Base-by-base conservation (phyloP, 371 early-diverging fungal species). In the Mortierella polycephala region DNA sequence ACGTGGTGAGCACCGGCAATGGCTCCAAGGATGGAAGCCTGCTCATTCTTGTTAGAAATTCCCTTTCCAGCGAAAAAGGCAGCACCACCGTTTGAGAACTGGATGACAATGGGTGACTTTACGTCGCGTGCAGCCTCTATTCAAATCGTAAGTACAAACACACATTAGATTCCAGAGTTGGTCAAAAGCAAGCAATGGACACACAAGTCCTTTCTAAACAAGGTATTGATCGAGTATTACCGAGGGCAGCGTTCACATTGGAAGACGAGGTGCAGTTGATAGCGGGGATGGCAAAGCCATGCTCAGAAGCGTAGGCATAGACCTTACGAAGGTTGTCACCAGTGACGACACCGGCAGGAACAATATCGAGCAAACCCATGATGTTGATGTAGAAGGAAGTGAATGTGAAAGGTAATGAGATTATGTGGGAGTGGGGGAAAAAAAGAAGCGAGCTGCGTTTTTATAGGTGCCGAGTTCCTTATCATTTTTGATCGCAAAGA, bases 181-280 rank as follows among this genome's bases (percentile, higher is more conserved):
- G 4, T 30, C 30, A 30, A 30, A 30, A 30, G 30, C 30, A 30
- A 30, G 4, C 30, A 30, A 30, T 30, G 30, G 30, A 30, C 30
- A 30, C 30, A 4, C 30, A 30, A 30, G 30, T 30, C 1, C 30
- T 30, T 30, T 30, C 30, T 14, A 54, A 40, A 62, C 30, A 62
- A 62, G 44, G 10, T 49, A 41, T 42, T 11, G 44, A 44, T 2
- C 44, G 18, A 58, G 11, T 42, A 23, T 79, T 73, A 79, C 80
- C 80, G 57, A 96, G 90, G 54, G 90, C 90, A 63, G 96, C 96
- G 79, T 95, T 96, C 81, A 95, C 82, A 67, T 95, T 94, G 67
- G 94, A 94, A 53, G 95, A 93, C 62, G 94, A 92, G 73, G 95
- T 95, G 89, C 95, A 94, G 90, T 96, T 96, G 85, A 96, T 91